These are phyloP conservation scores for Penicillium cataractarum DNA, from an alignment of 495 filamentous ascomycete species.

Conservation along the genomic window DNA sequence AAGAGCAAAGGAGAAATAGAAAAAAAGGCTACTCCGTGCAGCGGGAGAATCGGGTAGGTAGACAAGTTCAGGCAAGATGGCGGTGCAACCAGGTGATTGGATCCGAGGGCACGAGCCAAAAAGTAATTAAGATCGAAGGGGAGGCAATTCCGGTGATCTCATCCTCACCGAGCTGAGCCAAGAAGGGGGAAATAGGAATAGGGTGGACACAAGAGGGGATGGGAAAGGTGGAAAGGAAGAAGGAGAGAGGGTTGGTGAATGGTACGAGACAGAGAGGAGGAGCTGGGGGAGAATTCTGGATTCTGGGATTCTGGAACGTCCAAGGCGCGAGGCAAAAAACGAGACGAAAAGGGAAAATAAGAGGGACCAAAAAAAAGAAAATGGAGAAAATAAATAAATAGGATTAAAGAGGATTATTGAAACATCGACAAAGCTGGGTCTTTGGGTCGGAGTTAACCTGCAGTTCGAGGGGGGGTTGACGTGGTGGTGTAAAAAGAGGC, in stretches of 20 bases:
- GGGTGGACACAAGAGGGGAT: constrained; percentile 7
- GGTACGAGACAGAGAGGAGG: constrained; percentile 4
- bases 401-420: constrained; percentile 16
- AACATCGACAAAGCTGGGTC: constrained; percentile 19
- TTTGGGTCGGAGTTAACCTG: constrained; percentile 25
- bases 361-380: not conserved
- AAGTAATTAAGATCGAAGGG: constrained; percentile 19
- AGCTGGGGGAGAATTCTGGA: too few species aligned
- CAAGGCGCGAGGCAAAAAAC: constrained; percentile 20
- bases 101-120: constrained; percentile 16
- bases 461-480: constrained; percentile 17
- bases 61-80: constrained; percentile 22
- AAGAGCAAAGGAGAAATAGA: constrained; percentile 14
- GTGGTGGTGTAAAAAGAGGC: constrained; percentile 20
- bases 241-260: constrained; percentile 1
- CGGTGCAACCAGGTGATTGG: constrained; percentile 26
- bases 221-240: not conserved
- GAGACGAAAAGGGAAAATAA: constrained; percentile 6
- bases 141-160: constrained; percentile 30
- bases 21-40: constrained; percentile 10
- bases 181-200: not conserved
- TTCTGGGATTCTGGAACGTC: constrained; percentile 15
- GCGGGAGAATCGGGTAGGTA: constrained; percentile 20
- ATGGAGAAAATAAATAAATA: not conserved
- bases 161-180: constrained; percentile 28